Base-by-base conservation (phyloP, 2,329 filamentous ascomycete species). In the Colletotrichum sp. region DNA sequence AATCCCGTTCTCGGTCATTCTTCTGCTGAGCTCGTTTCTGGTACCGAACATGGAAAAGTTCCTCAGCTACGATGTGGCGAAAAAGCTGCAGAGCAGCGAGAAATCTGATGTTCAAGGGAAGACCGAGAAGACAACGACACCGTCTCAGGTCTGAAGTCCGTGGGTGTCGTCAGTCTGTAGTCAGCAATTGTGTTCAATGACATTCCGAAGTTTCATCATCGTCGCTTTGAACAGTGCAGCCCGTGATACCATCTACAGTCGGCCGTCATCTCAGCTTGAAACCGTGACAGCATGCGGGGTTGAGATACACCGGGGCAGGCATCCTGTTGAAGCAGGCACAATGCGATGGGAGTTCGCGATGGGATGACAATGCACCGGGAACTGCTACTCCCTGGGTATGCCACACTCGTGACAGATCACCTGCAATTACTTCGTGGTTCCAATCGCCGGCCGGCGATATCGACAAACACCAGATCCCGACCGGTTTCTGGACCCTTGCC, bases 31-130 rank as follows among this genome's bases (percentile, higher is more conserved):
- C 9, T 82, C 86, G 10, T 77, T 84, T 18, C 77, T 88, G 7
- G 81, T 83, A 57, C 86, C 86, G 21, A 84, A 88, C 76, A 83
- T 88, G 21, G 85, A 88, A 77, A 82, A 84, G 30, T 87, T 83
- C 77, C 80, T 88, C 44, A 87, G 84, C 1, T 80, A 84, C 68
- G 84, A 88, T 68, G 86, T 88, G 16, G 86, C 86, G 15, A 86
- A 87, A 80, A 86, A 83, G 77, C 81, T 88, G 66, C 85, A 86
- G 78, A 78, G 76, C 44, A 49, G 39, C n/a, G 18, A 21, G 44
- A 49, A 52, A n/a, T n/a, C 13, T 18, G 13, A n/a, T 26, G 26
- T 44, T 28, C 32, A 26, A 9, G 18, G n/a, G 18, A 49, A 49
- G 18, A 49, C 44, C 16, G 69, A 63, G 10, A 24, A 16, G 15